Percentiles rank a stretch among this genome's conserved stretches.
Evolutionary conservation across 1,284 basidiomycete genomes (phyloP).

Genomic region (Boletus smithii): DNA sequence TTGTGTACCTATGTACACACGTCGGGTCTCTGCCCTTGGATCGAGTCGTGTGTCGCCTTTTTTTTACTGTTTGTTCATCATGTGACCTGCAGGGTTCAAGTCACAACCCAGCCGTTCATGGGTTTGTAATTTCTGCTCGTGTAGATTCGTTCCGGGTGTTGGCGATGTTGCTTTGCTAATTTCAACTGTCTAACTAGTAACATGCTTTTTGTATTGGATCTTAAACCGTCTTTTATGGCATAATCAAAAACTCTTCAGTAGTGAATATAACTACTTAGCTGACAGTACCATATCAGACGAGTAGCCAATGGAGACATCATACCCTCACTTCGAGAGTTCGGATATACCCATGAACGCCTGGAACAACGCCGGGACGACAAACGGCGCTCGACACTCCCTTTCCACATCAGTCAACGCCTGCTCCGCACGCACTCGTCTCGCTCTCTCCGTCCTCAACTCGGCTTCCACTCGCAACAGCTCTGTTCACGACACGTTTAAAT

Average conservation of each 20-base stretch:
- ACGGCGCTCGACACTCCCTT: conserved; percentile 28
- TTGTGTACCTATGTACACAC: background rate
- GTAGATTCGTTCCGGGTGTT: conserved; percentile 4
- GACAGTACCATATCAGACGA: too few relatives aligned
- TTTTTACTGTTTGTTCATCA: background rate
- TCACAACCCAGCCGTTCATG: background rate
- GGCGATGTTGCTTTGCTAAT: conserved; percentile 1
- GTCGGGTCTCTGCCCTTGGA: too few relatives aligned
- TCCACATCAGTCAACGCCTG: conserved; percentile 29
- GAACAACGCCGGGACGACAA: conserved; percentile 33
- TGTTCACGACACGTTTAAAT: background rate
- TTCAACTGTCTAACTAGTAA: conserved; percentile 4
- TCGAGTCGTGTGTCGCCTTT: background rate
- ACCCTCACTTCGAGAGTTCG: conserved; percentile 26
- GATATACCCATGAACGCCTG: conserved; percentile 31
- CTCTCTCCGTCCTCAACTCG: conserved; percentile 23
- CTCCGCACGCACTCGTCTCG: conserved; percentile 25
- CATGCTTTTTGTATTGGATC: conserved; percentile 15
- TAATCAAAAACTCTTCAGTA: too few relatives aligned
- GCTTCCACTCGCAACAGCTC: conserved; percentile 19
- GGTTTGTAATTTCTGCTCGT: background rate
- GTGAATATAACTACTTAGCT: too few relatives aligned
- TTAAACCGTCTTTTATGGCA: too few relatives aligned
- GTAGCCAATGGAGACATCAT: too few relatives aligned
- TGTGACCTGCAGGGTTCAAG: too few relatives aligned